Evolutionary conservation across 2,329 filamentous ascomycete species (phyloP), one percentile per base, ranked within the genome.

Genomic region (Pseudonectria buxi): DNA sequence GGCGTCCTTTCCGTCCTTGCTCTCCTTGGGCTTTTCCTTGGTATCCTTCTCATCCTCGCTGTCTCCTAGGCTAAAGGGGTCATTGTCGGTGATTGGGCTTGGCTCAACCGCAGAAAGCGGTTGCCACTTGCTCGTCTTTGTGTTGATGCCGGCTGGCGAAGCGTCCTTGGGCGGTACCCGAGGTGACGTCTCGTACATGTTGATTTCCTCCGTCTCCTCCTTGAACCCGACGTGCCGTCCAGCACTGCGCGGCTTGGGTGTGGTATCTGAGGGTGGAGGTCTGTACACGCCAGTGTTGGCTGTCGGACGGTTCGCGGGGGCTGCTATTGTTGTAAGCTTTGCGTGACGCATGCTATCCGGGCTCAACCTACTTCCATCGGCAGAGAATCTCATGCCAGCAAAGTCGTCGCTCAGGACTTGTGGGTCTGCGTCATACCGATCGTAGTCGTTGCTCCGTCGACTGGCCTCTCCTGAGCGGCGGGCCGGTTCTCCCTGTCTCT

Each of bases 11-110:
- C 9, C 9, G 18, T 22, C 18, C 51, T 73, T 76, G 46, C 57
- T 57, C 18, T 71, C 66, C 53, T 73, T 72, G 40, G 80, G 71
- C 52, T 75, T 71, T 53, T 68, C 61, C 51, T 72, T 70, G 37
- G 62, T 59, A 35, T 63, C 72, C 64, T 88, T 92, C 62, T 98
- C 92, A 48, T 95, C 89, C 49, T 96, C 90, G 54, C 87, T 94
- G 51, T 96, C 90, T 5, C 92, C 92, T 11, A 98, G 73, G 54
- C 88, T 95, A 65, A 98, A 98, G 0, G 92, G 92, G 55, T 98
- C 92, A 51, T 95, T 90, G 49, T 96, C 88, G 10, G 76, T 73
- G 43, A 95, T 83, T 11, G 90, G 89, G 44, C 77, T 82, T 1
- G 89, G 87, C 32, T 94, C 45, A 11, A 95, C 79, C 0, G 82